Conservation (phyloP, 2,329 filamentous ascomycete genomes). For the Paraphoma sp. region DNA sequence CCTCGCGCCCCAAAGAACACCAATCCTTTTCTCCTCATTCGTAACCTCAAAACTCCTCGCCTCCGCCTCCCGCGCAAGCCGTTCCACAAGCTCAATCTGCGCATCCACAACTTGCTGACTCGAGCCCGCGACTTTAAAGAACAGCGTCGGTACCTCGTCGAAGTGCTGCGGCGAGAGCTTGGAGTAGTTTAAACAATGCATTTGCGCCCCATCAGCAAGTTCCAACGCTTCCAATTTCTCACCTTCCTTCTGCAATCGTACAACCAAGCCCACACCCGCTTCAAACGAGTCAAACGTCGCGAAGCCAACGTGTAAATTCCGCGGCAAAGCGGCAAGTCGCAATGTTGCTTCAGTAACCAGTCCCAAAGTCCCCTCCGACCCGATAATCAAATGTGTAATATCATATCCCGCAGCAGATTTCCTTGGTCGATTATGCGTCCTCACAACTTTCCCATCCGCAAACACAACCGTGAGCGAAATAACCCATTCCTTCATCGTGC, state of each 20-base stretch:
- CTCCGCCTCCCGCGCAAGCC: conserved; percentile 62
- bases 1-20: conserved; percentile 74
- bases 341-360: conserved; percentile 89
- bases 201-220: conserved; percentile 86
- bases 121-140: conserved; percentile 76
- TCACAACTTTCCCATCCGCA: conserved; percentile 85
- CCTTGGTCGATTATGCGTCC: conserved; percentile 82
- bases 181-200: conserved; percentile 71
- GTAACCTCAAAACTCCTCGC: conserved; percentile 72
- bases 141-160: conserved; percentile 72
- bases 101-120: conserved; percentile 69
- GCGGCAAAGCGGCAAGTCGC: conserved; percentile 79
- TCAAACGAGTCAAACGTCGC: conserved; percentile 68
- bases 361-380: conserved; percentile 88
- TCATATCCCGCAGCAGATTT: conserved; percentile 94
- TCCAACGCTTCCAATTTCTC: conserved; percentile 88
- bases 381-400: conserved; percentile 84
- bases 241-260: conserved; percentile 76
- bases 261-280: conserved; percentile 76
- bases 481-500: conserved; percentile 94
- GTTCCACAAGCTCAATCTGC: conserved; percentile 71
- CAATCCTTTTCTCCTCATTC: conserved; percentile 63
- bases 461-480: conserved; percentile 83
- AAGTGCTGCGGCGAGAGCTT: conserved; percentile 63
- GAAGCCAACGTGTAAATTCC: conserved; percentile 79